Percentiles rank a stretch among this genome's conserved stretches.
Conservation (phyloP, 306 rosid genomes). For the Lathyrus aphaca region DNA sequence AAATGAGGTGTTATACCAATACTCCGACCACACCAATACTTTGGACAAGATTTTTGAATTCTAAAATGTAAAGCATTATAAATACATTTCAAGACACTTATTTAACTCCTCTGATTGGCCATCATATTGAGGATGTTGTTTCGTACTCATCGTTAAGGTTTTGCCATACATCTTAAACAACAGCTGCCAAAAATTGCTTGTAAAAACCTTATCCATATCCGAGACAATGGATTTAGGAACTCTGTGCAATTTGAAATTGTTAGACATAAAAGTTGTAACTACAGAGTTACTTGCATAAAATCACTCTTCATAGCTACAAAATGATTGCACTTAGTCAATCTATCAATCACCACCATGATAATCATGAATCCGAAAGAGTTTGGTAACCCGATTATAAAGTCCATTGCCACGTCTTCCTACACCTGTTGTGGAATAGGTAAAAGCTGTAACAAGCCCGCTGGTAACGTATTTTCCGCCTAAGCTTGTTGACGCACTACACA, state of each 20-base stretch:
- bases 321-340: too few species aligned
- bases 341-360: neutral
- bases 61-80: neutral
- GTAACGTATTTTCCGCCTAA: neutral
- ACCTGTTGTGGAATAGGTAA: neutral
- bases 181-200: neutral
- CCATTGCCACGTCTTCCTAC: neutral
- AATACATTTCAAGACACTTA: neutral
- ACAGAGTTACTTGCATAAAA: neutral
- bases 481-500: neutral
- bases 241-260: neutral
- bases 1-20: neutral
- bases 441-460: neutral
- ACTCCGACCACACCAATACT: neutral
- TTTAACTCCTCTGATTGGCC: too few species aligned
- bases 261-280: neutral
- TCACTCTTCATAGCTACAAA: neutral
- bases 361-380: neutral
- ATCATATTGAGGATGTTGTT: neutral
- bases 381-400: neutral
- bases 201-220: neutral
- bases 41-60: neutral
- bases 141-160: neutral
- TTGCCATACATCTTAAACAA: neutral
- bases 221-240: neutral